These are phyloP conservation scores for Phascolomyces articulosus DNA, from an alignment of 371 early-diverging fungal genomes.

Conservation along the genomic window DNA sequence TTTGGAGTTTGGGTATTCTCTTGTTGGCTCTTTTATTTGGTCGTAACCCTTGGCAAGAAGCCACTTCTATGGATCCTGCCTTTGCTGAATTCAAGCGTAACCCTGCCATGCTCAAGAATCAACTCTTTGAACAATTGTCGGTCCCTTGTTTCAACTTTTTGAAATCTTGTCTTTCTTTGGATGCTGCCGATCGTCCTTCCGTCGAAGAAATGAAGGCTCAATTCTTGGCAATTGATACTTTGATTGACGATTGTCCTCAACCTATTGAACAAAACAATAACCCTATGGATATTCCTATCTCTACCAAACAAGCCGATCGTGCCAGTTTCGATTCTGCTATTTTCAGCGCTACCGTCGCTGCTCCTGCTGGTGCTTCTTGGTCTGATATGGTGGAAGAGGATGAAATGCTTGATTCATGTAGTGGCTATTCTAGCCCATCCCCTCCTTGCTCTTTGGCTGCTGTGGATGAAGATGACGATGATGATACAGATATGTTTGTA, in stretches of 20 bases:
- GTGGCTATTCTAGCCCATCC: neutral
- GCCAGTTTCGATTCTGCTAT: constrained; percentile 44
- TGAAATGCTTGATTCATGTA: constrained; percentile 2
- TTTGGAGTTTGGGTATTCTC: constrained; percentile 81
- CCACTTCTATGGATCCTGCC: constrained; percentile 51
- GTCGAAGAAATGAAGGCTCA: constrained; percentile 29
- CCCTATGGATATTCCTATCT: constrained; percentile 28
- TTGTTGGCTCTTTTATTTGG: constrained; percentile 75
- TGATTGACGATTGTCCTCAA: constrained; percentile 14
- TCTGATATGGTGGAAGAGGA: constrained; percentile 42
- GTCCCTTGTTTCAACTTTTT: constrained; percentile 32
- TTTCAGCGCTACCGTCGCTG: constrained; percentile 29
- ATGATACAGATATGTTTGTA: constrained; percentile 43
- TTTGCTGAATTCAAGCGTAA: constrained; percentile 55
- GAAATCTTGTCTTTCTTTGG: constrained; percentile 23
- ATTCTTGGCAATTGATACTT: constrained; percentile 18
- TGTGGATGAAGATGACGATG: constrained; percentile 35
- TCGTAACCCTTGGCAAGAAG: constrained; percentile 82
- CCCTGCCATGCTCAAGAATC: constrained; percentile 39
- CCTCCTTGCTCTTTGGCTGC: constrained; percentile 10
- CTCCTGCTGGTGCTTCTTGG: constrained; percentile 24
- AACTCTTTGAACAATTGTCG: constrained; percentile 53
- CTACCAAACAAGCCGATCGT: constrained; percentile 17
- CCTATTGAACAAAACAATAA: constrained; percentile 6
- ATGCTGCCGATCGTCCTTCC: constrained; percentile 28